A percentile compares a stretch with the other conserved stretches of the same genome.
These are phyloP conservation scores for Pleurotus eryngii DNA, from an alignment of 768 basidiomycete genomes.

Conservation along the genomic window DNA sequence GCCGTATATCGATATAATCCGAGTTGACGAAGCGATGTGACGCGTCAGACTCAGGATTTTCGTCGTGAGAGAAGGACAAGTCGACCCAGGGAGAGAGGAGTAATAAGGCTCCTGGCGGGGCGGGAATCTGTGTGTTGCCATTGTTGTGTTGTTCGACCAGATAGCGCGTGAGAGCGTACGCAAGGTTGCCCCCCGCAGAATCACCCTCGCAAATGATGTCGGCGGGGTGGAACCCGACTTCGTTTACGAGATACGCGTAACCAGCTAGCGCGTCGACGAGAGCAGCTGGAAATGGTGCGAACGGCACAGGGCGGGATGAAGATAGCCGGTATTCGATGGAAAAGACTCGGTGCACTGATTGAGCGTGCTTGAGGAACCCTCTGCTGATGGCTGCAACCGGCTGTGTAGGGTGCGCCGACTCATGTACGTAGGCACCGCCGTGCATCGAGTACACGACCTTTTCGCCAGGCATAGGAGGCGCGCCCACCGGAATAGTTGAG, in stretches of 20 bases:
- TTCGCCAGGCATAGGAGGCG: slow-evolving; percentile 43
- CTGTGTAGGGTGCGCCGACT: slow-evolving; percentile 56
- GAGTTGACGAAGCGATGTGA: slow-evolving; percentile 25
- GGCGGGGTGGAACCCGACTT: slow-evolving; percentile 50
- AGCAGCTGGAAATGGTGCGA: slow-evolving; percentile 72
- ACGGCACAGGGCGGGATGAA: slow-evolving; percentile 23
- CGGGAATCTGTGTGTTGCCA: slow-evolving; percentile 24
- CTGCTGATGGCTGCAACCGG: slow-evolving; percentile 40
- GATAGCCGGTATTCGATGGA: slow-evolving; percentile 73
- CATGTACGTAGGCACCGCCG: slow-evolving; percentile 53
- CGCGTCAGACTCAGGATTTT: slow-evolving; percentile 34
- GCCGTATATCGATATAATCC: slow-evolving; percentile 35
- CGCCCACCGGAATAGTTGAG: slow-evolving; percentile 28
- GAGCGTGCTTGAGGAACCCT: slow-evolving; percentile 43
- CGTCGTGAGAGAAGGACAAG: slow-evolving; percentile 34
- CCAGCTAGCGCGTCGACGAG: slow-evolving; percentile 73
- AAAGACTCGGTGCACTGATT: slow-evolving; percentile 45
- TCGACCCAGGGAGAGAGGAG: slow-evolving; percentile 58
- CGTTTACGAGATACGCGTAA: slow-evolving; percentile 65
- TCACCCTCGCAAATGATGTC: slow-evolving; percentile 71
- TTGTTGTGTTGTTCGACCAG: slow-evolving; percentile 47
- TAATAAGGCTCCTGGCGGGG: slow-evolving; percentile 45
- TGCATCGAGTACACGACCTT: slow-evolving; percentile 63
- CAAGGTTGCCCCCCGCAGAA: slow-evolving; percentile 76
- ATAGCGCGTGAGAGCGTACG: slow-evolving; percentile 58